Base-by-base conservation (phyloP, 768 basidiomycete species). In the Stropharia rugosoannulata region DNA sequence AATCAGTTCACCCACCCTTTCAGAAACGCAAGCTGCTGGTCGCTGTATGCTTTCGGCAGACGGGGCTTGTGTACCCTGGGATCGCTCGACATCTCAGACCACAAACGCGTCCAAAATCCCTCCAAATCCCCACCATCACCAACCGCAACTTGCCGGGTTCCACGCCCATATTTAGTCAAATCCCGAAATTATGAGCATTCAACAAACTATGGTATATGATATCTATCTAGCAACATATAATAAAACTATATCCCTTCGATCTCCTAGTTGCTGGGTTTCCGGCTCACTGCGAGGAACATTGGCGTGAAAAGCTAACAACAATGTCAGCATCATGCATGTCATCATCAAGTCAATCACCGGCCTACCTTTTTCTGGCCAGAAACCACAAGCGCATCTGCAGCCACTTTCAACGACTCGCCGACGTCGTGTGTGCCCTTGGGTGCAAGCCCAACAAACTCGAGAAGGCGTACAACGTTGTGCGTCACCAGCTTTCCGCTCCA, bases 341-440 rank as follows among this genome's bases (percentile, higher is more conserved):
- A 27, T n/a, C n/a, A 42, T n/a, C n/a, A 57, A 19, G 46, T 29
- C 11, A 37, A 22, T 51, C 29, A 39, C 42, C 32, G 35, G 70
- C 80, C 44, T 55, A 90, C 90, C 83, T 96, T 95, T 55, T 80
- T 80, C 69, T 89, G 86, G 15, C 96, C 96, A 63, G 94, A 93
- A 63, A 82, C 80, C 36, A 95, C 90, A 12, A 98, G 76, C 0
- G 89, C 78, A 38, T 84, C 84, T 6, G 75, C 86, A n/a, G 95
- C 94, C 36, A 88, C 71, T 73, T 90, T 94, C 59, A 98, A 75
- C 37, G 88, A 84, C 77, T 97, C 93, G 57, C 91, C 90, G 36
- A 98, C 93, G 54, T 90, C 85, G 65, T 77, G 86, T 1, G 97
- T 98, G 16, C 97, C 97, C 78, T 95, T 94, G 39, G 97, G 97